Conservation (phyloP, 2,329 filamentous ascomycete genomes). For the Aspergillus fijiensis region DNA sequence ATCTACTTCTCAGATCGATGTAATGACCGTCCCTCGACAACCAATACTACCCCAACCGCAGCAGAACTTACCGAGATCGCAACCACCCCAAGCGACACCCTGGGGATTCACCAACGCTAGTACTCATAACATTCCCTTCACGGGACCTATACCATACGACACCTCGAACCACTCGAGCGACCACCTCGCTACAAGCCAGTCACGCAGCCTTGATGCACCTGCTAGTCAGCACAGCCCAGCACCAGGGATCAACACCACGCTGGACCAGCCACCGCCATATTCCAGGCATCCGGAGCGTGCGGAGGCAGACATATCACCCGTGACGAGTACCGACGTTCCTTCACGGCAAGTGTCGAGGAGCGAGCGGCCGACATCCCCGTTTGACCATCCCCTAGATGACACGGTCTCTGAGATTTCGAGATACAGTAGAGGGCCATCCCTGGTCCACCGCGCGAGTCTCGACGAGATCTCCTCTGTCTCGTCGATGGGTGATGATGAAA, state of each 20-base stretch:
- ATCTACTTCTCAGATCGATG: slow-evolving; percentile 6
- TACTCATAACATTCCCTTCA: slow-evolving; percentile 6
- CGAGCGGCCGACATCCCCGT: slow-evolving; percentile 23
- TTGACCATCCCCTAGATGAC: slow-evolving; percentile 25
- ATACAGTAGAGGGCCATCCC: slow-evolving; percentile 11
- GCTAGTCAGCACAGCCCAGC: not conserved
- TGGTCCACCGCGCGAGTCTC: slow-evolving; percentile 16
- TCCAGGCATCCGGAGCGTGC: not conserved
- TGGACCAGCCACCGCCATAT: not conserved
- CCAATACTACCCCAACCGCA: not conserved
- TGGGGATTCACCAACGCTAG: not conserved
- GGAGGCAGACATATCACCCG: not conserved
- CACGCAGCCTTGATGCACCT: not conserved
- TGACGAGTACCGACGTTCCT: not conserved
- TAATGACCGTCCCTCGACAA: slow-evolving; percentile 5
- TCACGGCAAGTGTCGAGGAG: slow-evolving; percentile 9
- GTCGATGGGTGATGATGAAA: slow-evolving; percentile 27
- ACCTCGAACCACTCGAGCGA: not conserved
- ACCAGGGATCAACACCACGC: not conserved
- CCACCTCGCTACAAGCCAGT: not conserved
- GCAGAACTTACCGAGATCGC: slow-evolving; percentile 5
- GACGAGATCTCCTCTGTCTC: slow-evolving; percentile 37
- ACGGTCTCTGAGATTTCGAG: slow-evolving; percentile 29
- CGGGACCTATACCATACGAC: slow-evolving; percentile 4
- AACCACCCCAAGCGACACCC: not conserved